A percentile compares a stretch with the other conserved stretches of the same genome.
phyloP scores from a whole-genome alignment of 192 early-diverging fungal species.

The Coemansia sp. region DNA sequence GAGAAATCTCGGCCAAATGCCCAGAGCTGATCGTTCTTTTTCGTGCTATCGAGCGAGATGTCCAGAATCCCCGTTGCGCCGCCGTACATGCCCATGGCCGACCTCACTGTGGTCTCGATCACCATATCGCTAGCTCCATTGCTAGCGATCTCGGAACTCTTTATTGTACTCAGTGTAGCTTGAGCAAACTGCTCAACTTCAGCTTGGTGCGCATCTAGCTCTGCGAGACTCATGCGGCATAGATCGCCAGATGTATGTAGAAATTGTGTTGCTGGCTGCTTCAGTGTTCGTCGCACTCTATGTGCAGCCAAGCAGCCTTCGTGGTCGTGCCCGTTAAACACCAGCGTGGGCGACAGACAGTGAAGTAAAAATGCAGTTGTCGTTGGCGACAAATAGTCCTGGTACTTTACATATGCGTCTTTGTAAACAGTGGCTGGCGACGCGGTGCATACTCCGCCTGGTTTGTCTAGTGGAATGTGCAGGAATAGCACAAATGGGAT shows the following conservation, averaged over 20 bases:
- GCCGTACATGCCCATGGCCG: conserved; percentile 60
- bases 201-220: conserved; percentile 25
- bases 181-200: conserved; percentile 25
- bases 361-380: conserved; percentile 58
- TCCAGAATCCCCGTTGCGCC: conserved; percentile 65
- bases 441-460: conserved; percentile 55
- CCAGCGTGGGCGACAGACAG: conserved; percentile 55
- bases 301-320: conserved; percentile 58
- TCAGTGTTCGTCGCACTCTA: conserved; percentile 5
- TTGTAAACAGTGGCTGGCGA: conserved; percentile 37
- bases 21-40: neutral
- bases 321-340: conserved; percentile 67
- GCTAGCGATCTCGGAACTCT: neutral
- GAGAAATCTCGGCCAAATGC: conserved; percentile 9
- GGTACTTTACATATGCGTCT: conserved; percentile 56
- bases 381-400: conserved; percentile 59
- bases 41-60: conserved; percentile 13
- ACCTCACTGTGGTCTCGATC: conserved; percentile 61
- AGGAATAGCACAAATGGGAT: conserved; percentile 56
- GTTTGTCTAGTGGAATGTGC: conserved; percentile 64
- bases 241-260: conserved; percentile 15
- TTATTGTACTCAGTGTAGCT: conserved; percentile 10
- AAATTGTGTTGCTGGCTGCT: conserved; percentile 3
- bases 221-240: conserved; percentile 24
- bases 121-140: conserved; percentile 7